Conservation (phyloP, 2,329 filamentous ascomycete species). For the Chrysoporthe deuterocubensis region DNA sequence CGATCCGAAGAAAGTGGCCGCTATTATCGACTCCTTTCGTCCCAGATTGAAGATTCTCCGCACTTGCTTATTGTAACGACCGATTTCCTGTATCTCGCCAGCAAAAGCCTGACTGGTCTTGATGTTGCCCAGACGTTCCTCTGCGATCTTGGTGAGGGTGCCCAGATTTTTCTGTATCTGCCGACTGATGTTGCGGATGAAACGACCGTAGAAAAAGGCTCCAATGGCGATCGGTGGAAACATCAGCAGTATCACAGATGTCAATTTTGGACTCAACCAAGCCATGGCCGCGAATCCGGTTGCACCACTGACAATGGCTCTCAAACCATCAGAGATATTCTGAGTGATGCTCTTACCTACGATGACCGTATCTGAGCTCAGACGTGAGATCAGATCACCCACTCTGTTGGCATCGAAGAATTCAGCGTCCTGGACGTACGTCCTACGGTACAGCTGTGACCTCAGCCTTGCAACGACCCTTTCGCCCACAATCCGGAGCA, state of each 20-base stretch:
- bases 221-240: constrained; percentile 89
- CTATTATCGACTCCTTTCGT: constrained; percentile 82
- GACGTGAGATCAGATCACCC: constrained; percentile 91
- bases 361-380: constrained; percentile 95
- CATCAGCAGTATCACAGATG: constrained; percentile 82
- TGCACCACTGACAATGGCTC: constrained; percentile 84
- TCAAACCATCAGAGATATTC: constrained; percentile 93
- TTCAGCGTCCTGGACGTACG: constrained; percentile 95
- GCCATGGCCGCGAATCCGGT: constrained; percentile 93
- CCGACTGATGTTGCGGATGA: constrained; percentile 86
- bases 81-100: constrained; percentile 87
- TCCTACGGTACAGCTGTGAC: constrained; percentile 87
- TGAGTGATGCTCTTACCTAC: constrained; percentile 99
- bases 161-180: constrained; percentile 94
- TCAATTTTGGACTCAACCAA: constrained; percentile 91
- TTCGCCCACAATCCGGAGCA: constrained; percentile 92
- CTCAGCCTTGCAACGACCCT: constrained; percentile 88
- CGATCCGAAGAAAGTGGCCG: constrained; percentile 84
- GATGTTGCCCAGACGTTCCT: constrained; percentile 96
- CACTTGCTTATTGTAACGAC: constrained; percentile 89
- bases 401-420: constrained; percentile 99
- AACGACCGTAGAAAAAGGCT: constrained; percentile 88
- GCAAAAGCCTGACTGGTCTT: constrained; percentile 96
- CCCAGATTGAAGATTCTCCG: constrained; percentile 91
- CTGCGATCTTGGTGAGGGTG: constrained; percentile 92